Evolutionary conservation across 139 green algal genomes (phyloP).

Genomic region (Gonium pectorale): DNA sequence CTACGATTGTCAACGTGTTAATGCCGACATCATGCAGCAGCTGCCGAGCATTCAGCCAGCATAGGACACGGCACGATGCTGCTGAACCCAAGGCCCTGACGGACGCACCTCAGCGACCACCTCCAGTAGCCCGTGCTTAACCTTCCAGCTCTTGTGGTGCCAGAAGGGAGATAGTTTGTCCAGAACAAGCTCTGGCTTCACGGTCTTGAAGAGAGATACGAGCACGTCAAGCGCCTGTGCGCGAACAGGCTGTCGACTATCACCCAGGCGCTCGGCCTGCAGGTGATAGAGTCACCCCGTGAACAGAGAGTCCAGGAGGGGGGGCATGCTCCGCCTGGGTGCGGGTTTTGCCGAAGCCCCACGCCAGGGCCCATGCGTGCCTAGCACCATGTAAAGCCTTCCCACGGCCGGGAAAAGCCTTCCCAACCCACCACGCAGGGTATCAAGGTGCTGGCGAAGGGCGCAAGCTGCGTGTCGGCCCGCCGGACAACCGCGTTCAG

Average conservation of each 20-base stretch:
- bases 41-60: too few relatives aligned
- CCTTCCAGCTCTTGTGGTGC: conserved; percentile 62
- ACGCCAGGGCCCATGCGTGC: too few relatives aligned
- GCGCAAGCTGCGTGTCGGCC: conserved; percentile 9
- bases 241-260: conserved; percentile 61
- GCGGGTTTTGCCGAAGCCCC: too few relatives aligned
- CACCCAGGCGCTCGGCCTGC: conserved; percentile 65
- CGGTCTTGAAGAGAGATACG: conserved; percentile 44
- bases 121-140: conserved; percentile 68
- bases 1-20: too few relatives aligned
- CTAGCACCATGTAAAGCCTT: too few relatives aligned
- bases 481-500: conserved; percentile 37
- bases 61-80: too few relatives aligned
- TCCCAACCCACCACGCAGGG: conserved; percentile 60
- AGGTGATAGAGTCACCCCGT: too few relatives aligned
- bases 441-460: conserved; percentile 40
- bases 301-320: too few relatives aligned
- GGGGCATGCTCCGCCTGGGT: too few relatives aligned
- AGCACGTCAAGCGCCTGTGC: conserved; percentile 63
- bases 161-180: conserved; percentile 59
- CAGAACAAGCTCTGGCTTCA: conserved; percentile 45
- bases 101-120: conserved; percentile 59
- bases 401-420: too few relatives aligned
- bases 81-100: neutral
- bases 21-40: too few relatives aligned